Evolutionary conservation across 495 filamentous ascomycete species (phyloP), one percentile per base, ranked within the genome.

Genomic region (Tetracladium marchalianum): DNA sequence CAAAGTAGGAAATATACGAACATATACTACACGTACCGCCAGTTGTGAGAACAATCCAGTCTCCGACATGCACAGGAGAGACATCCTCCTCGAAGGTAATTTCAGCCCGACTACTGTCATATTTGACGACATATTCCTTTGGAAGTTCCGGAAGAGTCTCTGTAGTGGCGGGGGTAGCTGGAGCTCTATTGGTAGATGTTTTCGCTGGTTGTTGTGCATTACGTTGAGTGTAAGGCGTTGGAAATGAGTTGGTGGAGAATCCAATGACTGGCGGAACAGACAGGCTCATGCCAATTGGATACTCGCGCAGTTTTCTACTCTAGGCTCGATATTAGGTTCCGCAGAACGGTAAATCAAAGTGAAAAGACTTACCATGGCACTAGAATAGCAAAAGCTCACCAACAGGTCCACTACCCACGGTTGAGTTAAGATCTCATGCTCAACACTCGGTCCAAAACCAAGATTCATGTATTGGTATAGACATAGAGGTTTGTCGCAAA

Each of bases 401-500:
- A 97, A 70, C 4, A 97, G 64, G 56, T 97, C 90, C 13, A 95
- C 84, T 1, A 95, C 90, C 34, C 81, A 73, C 8, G 89, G 87
- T 51, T 92, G 83, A 12, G 78, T 73, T 24, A 82, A 49, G 27
- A 97, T 85, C 56, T 95, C 88, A 57, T 87, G 76, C 57, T 95
- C 89, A 45, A 95, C 76, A 55, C 78, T 85, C 1, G 87, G 82
- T 0, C 90, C 90, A 60, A 95, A 81, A 0, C 87, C 88, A 19
- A 92, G 70, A n/a, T 74, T 72, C 77, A 95, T 85, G 66, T 93
- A 95, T 56, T 97, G 90, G 52, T 87, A 92, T 1, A 95, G 66
- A 57, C 90, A 97, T 7, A 97, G 70, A 3, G 73, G 75, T 15
- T 78, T 76, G 22, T 76, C 79, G 69, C 90, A 97, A 15, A 95